phyloP scores from a whole-genome alignment of 2,329 filamentous ascomycete species.

The Graphiopsis chlorocephala region DNA sequence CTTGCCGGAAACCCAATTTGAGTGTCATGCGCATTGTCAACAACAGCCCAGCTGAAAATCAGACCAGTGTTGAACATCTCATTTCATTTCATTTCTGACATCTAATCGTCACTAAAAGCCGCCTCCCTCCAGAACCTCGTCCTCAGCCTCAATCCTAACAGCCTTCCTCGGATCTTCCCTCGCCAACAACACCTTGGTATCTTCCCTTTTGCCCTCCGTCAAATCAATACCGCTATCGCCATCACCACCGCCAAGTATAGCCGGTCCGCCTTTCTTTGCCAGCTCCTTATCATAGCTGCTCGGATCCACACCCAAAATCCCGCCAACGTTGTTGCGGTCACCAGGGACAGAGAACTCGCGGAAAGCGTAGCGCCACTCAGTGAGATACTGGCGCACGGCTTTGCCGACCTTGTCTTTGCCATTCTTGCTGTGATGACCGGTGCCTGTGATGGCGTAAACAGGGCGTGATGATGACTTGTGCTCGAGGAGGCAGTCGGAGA shows the following conservation, averaged over 20 bases:
- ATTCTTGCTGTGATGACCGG: constrained; percentile 96
- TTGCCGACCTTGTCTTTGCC: constrained; percentile 98
- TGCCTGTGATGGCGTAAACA: constrained; percentile 94
- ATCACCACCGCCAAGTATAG: constrained; percentile 38
- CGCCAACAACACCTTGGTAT: constrained; percentile 37
- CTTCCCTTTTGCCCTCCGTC: constrained; percentile 30
- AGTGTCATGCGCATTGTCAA: no score
- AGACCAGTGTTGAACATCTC: neutral
- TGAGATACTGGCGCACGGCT: constrained; percentile 83
- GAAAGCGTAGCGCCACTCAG: constrained; percentile 94
- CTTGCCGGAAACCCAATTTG: no score
- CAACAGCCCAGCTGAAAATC: no score
- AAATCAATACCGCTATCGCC: constrained; percentile 37
- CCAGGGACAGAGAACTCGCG: constrained; percentile 94
- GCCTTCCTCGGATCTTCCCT: constrained; percentile 35
- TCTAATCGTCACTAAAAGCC: constrained; percentile 11
- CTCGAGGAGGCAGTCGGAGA: constrained; percentile 82
- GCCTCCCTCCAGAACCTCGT: constrained; percentile 17
- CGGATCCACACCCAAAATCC: constrained; percentile 63
- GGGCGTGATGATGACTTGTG: constrained; percentile 70
- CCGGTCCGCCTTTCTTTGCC: constrained; percentile 25
- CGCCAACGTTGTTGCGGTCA: constrained; percentile 78
- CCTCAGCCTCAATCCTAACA: constrained; percentile 19
- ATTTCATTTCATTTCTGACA: constrained; percentile 13
- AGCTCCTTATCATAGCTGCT: constrained; percentile 54